These are phyloP conservation scores for Syncephalastrum racemosum DNA, from an alignment of 371 early-diverging fungal genomes.

Conservation along the genomic window DNA sequence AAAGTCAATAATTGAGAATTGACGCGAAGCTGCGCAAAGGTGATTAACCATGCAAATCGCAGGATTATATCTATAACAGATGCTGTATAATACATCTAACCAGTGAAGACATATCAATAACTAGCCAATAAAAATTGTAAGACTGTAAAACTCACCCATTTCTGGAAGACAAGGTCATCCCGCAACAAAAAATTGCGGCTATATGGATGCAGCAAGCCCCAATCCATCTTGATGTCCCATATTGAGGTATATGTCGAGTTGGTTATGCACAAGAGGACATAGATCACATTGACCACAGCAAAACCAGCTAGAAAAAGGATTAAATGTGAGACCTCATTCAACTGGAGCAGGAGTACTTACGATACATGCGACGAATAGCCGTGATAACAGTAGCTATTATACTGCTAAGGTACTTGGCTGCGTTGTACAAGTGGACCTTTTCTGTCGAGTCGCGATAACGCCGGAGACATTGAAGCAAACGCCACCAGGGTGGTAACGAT, in stretches of 20 bases:
- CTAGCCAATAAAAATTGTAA: background rate
- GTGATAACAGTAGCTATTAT: slow-evolving; percentile 31
- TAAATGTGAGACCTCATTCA: slow-evolving; percentile 9
- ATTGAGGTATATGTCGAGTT: slow-evolving; percentile 63
- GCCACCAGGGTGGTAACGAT: slow-evolving; percentile 65
- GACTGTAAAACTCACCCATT: slow-evolving; percentile 25
- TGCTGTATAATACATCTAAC: slow-evolving; percentile 72
- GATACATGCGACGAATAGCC: slow-evolving; percentile 28
- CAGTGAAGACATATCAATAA: no score
- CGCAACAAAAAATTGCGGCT: slow-evolving; percentile 61
- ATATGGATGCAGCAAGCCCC: slow-evolving; percentile 72
- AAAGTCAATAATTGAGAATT: slow-evolving; percentile 28
- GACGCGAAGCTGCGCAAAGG: slow-evolving; percentile 21
- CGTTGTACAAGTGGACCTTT: slow-evolving; percentile 69
- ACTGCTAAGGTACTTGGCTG: slow-evolving; percentile 45
- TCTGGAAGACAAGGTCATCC: slow-evolving; percentile 64
- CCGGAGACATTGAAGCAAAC: slow-evolving; percentile 71
- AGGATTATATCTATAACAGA: slow-evolving; percentile 68
- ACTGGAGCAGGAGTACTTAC: slow-evolving; percentile 19
- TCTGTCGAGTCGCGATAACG: slow-evolving; percentile 59
- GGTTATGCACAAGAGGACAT: slow-evolving; percentile 55
- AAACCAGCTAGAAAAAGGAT: slow-evolving; percentile 19
- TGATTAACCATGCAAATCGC: slow-evolving; percentile 74
- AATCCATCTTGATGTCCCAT: slow-evolving; percentile 92
- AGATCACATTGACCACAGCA: slow-evolving; percentile 33